Evolutionary conservation across 768 basidiomycete species (phyloP).

Genomic region (Tulasnella sp.): DNA sequence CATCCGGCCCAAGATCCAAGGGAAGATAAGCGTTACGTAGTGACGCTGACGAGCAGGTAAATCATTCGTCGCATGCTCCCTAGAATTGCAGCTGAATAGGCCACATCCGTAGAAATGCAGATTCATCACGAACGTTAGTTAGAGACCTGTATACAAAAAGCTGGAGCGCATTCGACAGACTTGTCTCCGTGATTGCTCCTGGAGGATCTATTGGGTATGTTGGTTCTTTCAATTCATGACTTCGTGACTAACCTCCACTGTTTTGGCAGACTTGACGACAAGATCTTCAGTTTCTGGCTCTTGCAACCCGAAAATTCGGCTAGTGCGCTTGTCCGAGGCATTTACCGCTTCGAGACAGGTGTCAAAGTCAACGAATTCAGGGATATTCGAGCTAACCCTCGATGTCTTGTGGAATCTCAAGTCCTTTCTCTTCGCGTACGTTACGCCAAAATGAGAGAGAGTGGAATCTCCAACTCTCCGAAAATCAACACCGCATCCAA

Average conservation of each 20-base stretch:
- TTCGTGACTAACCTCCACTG: not conserved
- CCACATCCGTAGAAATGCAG: slow-evolving; percentile 47
- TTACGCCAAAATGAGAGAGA: slow-evolving; percentile 48
- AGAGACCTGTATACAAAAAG: slow-evolving; percentile 88
- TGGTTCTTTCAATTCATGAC: not conserved
- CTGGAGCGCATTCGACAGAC: slow-evolving; percentile 82
- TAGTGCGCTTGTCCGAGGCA: slow-evolving; percentile 51
- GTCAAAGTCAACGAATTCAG: slow-evolving; percentile 81
- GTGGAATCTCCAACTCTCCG: too few species aligned
- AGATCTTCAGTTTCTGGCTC: slow-evolving; percentile 82
- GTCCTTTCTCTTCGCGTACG: slow-evolving; percentile 69
- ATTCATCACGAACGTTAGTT: slow-evolving; percentile 70
- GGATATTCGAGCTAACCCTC: slow-evolving; percentile 77
- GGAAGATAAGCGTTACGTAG: slow-evolving; percentile 63
- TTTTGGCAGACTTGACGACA: slow-evolving; percentile 63
- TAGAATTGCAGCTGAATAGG: not conserved
- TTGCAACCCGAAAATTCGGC: slow-evolving; percentile 67
- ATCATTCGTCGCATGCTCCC: slow-evolving; percentile 10
- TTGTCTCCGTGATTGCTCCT: slow-evolving; percentile 81
- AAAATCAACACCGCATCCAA: too few species aligned
- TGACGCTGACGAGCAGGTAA: slow-evolving; percentile 57
- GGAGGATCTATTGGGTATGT: slow-evolving; percentile 78
- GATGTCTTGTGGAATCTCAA: slow-evolving; percentile 74
- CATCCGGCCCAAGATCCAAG: slow-evolving; percentile 68
- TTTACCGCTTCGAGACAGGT: slow-evolving; percentile 78